Conservation (phyloP, 2,329 filamentous ascomycete species). For the Colletotrichum sp. region DNA sequence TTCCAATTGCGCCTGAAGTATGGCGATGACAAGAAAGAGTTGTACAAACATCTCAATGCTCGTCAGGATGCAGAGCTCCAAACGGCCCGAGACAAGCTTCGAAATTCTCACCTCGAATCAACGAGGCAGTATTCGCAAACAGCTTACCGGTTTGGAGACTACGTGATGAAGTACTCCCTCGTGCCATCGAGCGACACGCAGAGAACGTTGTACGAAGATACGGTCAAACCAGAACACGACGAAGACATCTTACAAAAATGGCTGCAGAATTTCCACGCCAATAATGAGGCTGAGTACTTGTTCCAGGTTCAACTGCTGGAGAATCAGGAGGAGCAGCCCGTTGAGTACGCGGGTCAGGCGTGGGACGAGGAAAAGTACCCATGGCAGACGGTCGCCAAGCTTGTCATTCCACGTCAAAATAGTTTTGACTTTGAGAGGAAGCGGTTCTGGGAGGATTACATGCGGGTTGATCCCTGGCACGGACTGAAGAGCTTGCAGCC, state of each 20-base stretch:
- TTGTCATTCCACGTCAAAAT: conserved; percentile 24
- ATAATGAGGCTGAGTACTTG: not conserved
- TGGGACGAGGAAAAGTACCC: not conserved
- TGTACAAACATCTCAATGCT: not conserved
- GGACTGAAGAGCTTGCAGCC: conserved; percentile 41
- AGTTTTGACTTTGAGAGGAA: conserved; percentile 42
- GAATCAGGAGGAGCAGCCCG: not conserved
- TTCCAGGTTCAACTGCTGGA: not conserved
- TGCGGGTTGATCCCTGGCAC: conserved; percentile 46
- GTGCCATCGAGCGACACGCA: not conserved
- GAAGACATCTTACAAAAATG: not conserved
- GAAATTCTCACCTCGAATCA: conserved; percentile 41
- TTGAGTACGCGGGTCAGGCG: not conserved
- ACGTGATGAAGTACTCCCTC: not conserved
- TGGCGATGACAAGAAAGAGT: not conserved
- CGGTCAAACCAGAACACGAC: not conserved
- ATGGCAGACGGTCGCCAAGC: not conserved
- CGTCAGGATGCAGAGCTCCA: conserved; percentile 29
- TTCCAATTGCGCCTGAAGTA: not conserved
- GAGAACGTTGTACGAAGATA: not conserved
- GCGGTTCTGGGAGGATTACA: conserved; percentile 48
- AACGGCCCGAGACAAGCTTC: conserved; percentile 40
- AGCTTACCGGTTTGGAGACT: not conserved
- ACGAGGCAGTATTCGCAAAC: not conserved
- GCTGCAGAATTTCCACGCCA: not conserved